Percentiles rank a stretch among this genome's conserved stretches.
Conservation (phyloP, 2,329 filamentous ascomycete genomes). For the Orbilia ellipsospora region DNA sequence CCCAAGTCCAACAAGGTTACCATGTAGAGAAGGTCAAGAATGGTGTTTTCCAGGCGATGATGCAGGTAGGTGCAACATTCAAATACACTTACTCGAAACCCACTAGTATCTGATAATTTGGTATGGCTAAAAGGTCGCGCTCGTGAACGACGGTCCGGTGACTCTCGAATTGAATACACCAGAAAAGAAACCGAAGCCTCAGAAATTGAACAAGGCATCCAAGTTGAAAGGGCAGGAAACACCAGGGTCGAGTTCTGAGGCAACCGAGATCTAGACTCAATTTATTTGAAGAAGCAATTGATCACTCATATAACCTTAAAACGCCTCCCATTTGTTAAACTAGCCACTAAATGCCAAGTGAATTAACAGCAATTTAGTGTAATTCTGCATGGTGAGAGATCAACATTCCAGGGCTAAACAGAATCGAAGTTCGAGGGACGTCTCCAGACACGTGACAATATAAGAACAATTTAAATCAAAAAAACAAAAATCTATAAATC, state of each 20-base stretch:
- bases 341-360: too few species aligned
- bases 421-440: too few species aligned
- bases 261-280: background rate
- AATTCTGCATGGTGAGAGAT: too few species aligned
- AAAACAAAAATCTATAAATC: too few species aligned
- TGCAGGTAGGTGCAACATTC: slow-evolving; percentile 75
- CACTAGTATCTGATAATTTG: too few species aligned
- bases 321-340: too few species aligned
- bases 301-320: too few species aligned
- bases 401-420: too few species aligned
- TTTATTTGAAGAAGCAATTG: too few species aligned
- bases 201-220: slow-evolving; percentile 24
- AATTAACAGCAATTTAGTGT: too few species aligned
- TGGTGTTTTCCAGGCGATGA: slow-evolving; percentile 98
- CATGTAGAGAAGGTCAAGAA: slow-evolving; percentile 81
- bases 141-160: slow-evolving; percentile 52
- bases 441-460: too few species aligned
- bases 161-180: slow-evolving; percentile 50
- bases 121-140: slow-evolving; percentile 22
- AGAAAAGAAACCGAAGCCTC: slow-evolving; percentile 39
- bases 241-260: slow-evolving; percentile 37
- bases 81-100: background rate
- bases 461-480: too few species aligned
- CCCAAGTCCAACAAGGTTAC: slow-evolving; percentile 79
- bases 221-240: slow-evolving; percentile 43